Evolutionary conservation across 2,329 filamentous ascomycete species (phyloP).

Genomic region (Chrysosporium queenslandicum): DNA sequence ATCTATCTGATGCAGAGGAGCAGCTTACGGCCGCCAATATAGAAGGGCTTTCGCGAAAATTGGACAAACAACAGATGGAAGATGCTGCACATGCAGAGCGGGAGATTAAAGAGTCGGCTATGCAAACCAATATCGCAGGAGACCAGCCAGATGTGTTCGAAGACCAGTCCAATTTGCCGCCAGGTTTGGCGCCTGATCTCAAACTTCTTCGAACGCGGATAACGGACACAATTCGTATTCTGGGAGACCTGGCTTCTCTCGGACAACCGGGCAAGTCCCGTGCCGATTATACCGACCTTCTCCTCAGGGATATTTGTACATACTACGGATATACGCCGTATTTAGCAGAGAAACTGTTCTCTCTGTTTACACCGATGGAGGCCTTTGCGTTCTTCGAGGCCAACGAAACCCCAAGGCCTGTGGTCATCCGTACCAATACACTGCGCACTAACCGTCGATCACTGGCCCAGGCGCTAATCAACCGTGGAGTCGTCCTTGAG

Average conservation of each 20-base stretch:
- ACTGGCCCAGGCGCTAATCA: conserved; percentile 86
- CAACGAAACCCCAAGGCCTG: conserved; percentile 86
- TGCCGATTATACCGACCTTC: conserved; percentile 74
- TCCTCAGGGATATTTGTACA: conserved; percentile 83
- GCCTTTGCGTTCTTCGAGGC: conserved; percentile 98
- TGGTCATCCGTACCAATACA: conserved; percentile 96
- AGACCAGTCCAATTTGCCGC: conserved; percentile 48
- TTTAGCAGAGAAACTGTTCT: conserved; percentile 91
- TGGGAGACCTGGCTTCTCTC: conserved; percentile 78
- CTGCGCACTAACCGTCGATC: conserved; percentile 67
- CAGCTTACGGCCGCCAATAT: conserved; percentile 93
- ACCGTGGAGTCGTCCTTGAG: conserved; percentile 89
- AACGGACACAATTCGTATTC: conserved; percentile 81
- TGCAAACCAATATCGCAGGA: conserved; percentile 88
- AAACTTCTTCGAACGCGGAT: conserved; percentile 81
- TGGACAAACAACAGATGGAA: conserved; percentile 66
- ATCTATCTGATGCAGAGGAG: conserved; percentile 79
- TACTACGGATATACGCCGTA: conserved; percentile 96
- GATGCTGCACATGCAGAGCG: conserved; percentile 75
- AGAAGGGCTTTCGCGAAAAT: conserved; percentile 72
- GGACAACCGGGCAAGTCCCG: conserved; percentile 70
- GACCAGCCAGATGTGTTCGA: conserved; percentile 57
- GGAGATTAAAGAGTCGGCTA: conserved; percentile 71
- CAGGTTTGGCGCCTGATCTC: conserved; percentile 71
- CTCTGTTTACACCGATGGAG: conserved; percentile 83